Evolutionary conservation across 2,329 filamentous ascomycete genomes (phyloP).

Genomic region (Venturia asperata): DNA sequence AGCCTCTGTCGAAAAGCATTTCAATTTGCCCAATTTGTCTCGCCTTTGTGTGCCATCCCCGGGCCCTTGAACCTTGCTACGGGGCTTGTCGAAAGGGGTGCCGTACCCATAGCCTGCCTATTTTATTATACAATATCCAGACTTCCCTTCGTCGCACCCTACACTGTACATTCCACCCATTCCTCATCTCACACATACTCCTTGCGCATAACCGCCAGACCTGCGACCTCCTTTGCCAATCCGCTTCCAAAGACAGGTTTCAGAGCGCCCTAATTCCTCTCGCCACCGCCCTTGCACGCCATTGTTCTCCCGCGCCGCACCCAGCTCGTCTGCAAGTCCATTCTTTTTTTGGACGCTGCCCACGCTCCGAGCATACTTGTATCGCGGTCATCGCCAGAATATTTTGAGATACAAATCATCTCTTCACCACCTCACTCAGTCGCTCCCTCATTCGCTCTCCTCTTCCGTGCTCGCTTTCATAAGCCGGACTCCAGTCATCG

Average conservation of each 20-base stretch:
- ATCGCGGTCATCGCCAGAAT: background rate
- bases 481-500: background rate
- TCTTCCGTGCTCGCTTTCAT: background rate
- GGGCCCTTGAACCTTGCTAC: conserved; percentile 13
- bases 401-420: background rate
- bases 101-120: background rate
- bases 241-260: background rate
- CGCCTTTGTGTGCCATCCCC: conserved; percentile 16
- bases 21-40: conserved; percentile 18
- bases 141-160: background rate
- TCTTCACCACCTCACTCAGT: background rate
- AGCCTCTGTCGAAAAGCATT: conserved; percentile 16
- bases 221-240: background rate
- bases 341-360: conserved; percentile 8
- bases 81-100: conserved; percentile 14
- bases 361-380: background rate
- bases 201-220: conserved; percentile 3
- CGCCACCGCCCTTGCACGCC: conserved; percentile 13
- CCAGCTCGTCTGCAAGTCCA: background rate
- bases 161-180: background rate
- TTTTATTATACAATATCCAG: conserved; percentile 13
- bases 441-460: background rate
- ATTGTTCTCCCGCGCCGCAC: conserved; percentile 6
- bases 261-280: background rate
- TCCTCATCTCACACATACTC: conserved; percentile 10